A percentile compares a stretch with the other conserved stretches of the same genome.
These are phyloP conservation scores for Trichoderma sp. DNA, from an alignment of 2,329 filamentous ascomycete species.

Conservation along the genomic window DNA sequence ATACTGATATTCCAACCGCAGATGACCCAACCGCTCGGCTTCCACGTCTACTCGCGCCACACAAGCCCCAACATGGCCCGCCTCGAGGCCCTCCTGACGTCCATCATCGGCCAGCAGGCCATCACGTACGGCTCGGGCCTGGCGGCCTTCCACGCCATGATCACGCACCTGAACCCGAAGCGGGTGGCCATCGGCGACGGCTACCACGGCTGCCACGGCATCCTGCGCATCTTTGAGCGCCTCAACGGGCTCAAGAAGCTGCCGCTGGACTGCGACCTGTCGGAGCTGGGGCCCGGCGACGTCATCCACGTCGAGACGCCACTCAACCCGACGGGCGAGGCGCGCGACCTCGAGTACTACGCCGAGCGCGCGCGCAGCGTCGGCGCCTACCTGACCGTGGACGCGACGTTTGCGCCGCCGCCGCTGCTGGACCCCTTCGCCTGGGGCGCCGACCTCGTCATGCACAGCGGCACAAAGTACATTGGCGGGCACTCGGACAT, in stretches of 20 bases:
- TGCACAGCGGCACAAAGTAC: constrained; percentile 97
- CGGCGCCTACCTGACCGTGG: constrained; percentile 79
- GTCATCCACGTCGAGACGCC: constrained; percentile 92
- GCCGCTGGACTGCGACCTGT: constrained; percentile 67
- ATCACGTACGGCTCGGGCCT: constrained; percentile 85
- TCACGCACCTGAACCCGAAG: constrained; percentile 81
- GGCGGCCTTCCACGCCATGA: constrained; percentile 82
- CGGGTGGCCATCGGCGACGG: constrained; percentile 80
- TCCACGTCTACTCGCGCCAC: constrained; percentile 82
- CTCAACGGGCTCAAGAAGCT: constrained; percentile 75
- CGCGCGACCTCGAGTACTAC: constrained; percentile 71
- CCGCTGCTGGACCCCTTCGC: constrained; percentile 83
- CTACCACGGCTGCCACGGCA: constrained; percentile 93
- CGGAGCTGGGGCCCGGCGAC: constrained; percentile 73
- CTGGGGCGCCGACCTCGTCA: constrained; percentile 79
- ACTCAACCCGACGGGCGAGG: constrained; percentile 85
- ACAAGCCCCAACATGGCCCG: constrained; percentile 79
- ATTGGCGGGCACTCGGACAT: constrained; percentile 94
- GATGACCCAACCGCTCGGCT: constrained; percentile 49
- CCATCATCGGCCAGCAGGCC: constrained; percentile 68
- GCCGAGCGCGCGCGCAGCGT: constrained; percentile 70
- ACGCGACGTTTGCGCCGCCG: constrained; percentile 91
- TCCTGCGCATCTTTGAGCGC: constrained; percentile 72
- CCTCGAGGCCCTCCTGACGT: constrained; percentile 78
- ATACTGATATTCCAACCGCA: not conserved